Base-by-base conservation (phyloP, 2,329 filamentous ascomycete species). In the Aspergillus sojae region DNA sequence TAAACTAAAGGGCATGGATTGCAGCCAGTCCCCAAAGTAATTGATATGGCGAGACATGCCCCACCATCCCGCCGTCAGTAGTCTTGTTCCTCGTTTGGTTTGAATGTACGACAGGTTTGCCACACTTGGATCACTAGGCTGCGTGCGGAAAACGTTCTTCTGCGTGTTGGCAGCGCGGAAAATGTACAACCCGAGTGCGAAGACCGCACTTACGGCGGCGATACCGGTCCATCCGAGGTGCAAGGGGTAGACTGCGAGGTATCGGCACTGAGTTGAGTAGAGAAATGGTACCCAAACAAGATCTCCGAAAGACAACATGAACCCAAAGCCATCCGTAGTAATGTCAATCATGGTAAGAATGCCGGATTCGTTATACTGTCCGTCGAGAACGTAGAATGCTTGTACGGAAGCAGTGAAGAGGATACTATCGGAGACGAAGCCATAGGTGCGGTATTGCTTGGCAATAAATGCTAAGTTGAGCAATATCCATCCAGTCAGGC, bases 341-440 rank as follows among this genome's bases (percentile, higher is more conserved):
- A 96, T 91, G 74, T 97, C 94, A 79, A 97, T 96, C 58, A 92
- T 97, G 1, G 93, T 96, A 62, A 97, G 81, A 65, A 97, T 90
- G 6, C 92, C 89, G 1, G 91, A 84, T 78, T 97, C 94, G 84
- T 93, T 93, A 82, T 88, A 92, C 70, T 91, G 88, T 19, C 89
- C 88, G 75, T 97, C 93, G 28, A 96, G 81, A 12, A 92, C 87
- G 77, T 97, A 97, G 61, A 95, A 77, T 0, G 86, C 83, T 77
- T 97, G 94, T 55, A 93, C 88, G 26, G 85, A 74, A 2, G 90
- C 89, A 72, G 94, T 87, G 67, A 96, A 88, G 43, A 93, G 69
- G 71, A 96, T 95, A 71, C 91, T 93, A 75, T 96, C 92, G 2
- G 91, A 93, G 50, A 96, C 83, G 68, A 86, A 90, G 63, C 93